Evolutionary conservation across 345 rosid genomes (phyloP).

Genomic region (Raphanus sativus): DNA sequence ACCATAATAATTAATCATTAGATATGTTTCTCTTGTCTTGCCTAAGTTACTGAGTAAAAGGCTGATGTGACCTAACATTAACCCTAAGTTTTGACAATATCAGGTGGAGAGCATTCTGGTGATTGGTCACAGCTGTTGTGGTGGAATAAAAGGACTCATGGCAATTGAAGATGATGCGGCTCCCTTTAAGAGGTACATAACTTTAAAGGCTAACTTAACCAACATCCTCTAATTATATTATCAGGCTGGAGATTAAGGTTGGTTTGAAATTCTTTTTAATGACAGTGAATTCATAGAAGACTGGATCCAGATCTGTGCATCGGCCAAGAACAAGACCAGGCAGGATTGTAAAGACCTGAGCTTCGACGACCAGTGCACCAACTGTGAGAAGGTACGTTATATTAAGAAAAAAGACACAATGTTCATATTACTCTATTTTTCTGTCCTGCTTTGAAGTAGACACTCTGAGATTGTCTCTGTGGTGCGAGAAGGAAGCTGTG

Average conservation of each 20-base stretch:
- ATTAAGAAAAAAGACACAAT: not conserved
- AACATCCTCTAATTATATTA: not conserved
- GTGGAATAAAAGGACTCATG: constrained; percentile 98
- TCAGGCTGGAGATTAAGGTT: not conserved
- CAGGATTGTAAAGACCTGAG: constrained; percentile 40
- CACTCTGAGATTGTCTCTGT: constrained; percentile 5
- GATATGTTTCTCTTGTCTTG: not conserved
- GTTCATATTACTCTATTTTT: not conserved
- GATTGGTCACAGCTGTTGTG: constrained; percentile 95
- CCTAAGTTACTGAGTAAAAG: constrained; percentile 2
- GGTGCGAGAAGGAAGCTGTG: constrained; percentile 61
- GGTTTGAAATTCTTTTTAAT: not conserved
- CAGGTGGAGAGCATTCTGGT: constrained; percentile 90
- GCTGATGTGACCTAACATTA: constrained; percentile 7
- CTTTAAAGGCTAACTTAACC: not conserved
- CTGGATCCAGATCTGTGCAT: constrained; percentile 78
- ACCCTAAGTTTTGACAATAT: constrained; percentile 14
- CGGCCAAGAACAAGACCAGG: constrained; percentile 76
- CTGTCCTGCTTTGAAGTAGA: not conserved
- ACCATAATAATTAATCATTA: not conserved
- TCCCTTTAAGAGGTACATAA: constrained; percentile 31
- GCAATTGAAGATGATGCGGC: constrained; percentile 38
- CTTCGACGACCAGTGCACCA: constrained; percentile 68
- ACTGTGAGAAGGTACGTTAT: constrained; percentile 74
- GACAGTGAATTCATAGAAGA: constrained; percentile 85